These are phyloP conservation scores for Crepidotus variabilis DNA, from an alignment of 768 basidiomycete genomes.

Conservation along the genomic window DNA sequence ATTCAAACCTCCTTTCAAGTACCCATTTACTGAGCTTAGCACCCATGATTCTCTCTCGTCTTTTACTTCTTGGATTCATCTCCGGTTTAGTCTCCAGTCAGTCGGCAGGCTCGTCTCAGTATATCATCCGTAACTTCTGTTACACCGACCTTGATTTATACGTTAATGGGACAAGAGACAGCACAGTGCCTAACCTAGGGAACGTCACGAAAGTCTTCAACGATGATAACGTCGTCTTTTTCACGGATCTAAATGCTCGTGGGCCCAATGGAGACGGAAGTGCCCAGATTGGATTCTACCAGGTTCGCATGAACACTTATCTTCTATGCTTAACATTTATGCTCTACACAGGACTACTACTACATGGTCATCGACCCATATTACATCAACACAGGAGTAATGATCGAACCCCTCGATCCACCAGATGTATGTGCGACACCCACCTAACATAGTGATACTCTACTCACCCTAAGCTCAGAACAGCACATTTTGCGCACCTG, in stretches of 20 bases:
- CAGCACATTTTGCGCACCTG: not conserved
- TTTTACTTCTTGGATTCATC: not conserved
- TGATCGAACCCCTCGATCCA: not conserved
- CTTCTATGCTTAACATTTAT: not conserved
- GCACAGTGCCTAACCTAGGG: not conserved
- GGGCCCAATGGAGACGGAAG: not conserved
- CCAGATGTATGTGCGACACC: not conserved
- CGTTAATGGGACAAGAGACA: not conserved
- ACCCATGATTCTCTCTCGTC: not conserved
- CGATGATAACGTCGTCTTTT: not conserved
- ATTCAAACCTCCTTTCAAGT: not conserved
- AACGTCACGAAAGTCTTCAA: not conserved
- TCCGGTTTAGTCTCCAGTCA: not conserved
- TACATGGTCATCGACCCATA: not conserved
- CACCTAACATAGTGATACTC: not conserved
- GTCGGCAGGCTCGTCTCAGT: not conserved
- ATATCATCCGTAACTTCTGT: not conserved
- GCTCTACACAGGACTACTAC: not conserved
- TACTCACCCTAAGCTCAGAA: not conserved
- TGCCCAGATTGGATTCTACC: not conserved
- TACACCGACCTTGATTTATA: not conserved
- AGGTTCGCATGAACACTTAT: not conserved
- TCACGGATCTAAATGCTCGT: not conserved
- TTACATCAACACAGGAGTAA: slow-evolving; percentile 2
- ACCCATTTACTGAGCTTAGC: too few species aligned